Conservation (phyloP, 2,329 filamentous ascomycete species). For the Fusarium nisikadoi region DNA sequence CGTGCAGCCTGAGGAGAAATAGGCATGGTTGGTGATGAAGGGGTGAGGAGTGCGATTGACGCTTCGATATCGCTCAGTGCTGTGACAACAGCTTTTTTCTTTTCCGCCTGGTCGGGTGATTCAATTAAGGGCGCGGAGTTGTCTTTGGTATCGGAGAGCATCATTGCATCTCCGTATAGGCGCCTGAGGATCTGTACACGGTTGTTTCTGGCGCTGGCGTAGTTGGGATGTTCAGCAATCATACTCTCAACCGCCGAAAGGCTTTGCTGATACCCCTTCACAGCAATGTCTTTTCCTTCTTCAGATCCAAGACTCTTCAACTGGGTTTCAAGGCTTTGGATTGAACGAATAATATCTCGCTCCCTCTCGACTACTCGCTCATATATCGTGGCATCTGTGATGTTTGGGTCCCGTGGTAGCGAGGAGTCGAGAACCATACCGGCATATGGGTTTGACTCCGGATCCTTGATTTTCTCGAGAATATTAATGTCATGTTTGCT, state of each 20-base stretch:
- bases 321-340: constrained; percentile 66
- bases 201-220: constrained; percentile 80
- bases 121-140: constrained; percentile 56
- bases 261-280: constrained; percentile 59
- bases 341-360: constrained; percentile 62
- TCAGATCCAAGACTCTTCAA: constrained; percentile 56
- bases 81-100: constrained; percentile 51
- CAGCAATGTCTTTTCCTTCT: constrained; percentile 51
- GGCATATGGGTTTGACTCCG: constrained; percentile 68
- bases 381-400: constrained; percentile 63
- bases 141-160: constrained; percentile 55
- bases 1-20: constrained; percentile 73
- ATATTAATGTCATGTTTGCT: constrained; percentile 70
- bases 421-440: constrained; percentile 65
- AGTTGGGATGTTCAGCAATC: constrained; percentile 68
- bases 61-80: constrained; percentile 65
- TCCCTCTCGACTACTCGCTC: constrained; percentile 62
- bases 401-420: constrained; percentile 67
- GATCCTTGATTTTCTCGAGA: constrained; percentile 74
- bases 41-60: constrained; percentile 69
- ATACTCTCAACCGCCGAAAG: constrained; percentile 64
- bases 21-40: constrained; percentile 58
- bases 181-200: constrained; percentile 74
- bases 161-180: constrained; percentile 69
- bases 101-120: constrained; percentile 51